phyloP scores from a whole-genome alignment of 768 basidiomycete species.

The Tricholoma bakamatsutake region DNA sequence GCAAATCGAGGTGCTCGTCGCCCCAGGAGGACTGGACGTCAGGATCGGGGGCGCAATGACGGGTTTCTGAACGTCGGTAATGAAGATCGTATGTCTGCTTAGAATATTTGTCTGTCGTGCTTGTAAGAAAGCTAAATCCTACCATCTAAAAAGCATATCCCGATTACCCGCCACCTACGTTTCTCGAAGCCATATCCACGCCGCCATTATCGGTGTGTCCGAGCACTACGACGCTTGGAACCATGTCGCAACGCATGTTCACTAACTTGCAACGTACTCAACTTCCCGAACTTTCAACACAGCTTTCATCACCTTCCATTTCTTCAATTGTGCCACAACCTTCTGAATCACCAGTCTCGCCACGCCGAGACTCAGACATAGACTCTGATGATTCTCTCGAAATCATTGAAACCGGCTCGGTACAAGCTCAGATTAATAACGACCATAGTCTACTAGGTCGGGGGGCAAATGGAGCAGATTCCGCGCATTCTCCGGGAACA shows the following conservation, averaged over 20 bases:
- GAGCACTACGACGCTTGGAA: conserved; percentile 33
- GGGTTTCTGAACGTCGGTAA: not conserved
- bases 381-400: conserved; percentile 50
- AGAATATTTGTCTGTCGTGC: not conserved
- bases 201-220: conserved; percentile 33
- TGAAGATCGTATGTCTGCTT: conserved; percentile 18
- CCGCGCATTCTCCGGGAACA: conserved; percentile 21
- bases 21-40: conserved; percentile 16
- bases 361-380: conserved; percentile 23
- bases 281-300: conserved; percentile 6
- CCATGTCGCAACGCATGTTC: conserved; percentile 13
- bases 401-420: conserved; percentile 43
- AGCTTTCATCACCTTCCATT: conserved; percentile 1
- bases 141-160: conserved; percentile 33
- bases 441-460: conserved; percentile 36
- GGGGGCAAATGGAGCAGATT: conserved; percentile 30
- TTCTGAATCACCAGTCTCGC: not conserved
- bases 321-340: conserved; percentile 3
- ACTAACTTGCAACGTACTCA: not conserved
- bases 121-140: not conserved
- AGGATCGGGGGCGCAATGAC: conserved; percentile 22
- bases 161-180: conserved; percentile 72
- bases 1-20: conserved; percentile 24
- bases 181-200: conserved; percentile 60
- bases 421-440: conserved; percentile 35